Evolutionary conservation across 2,329 filamentous ascomycete species (phyloP), one percentile per base, ranked within the genome.

Genomic region (Dothistroma septosporum): DNA sequence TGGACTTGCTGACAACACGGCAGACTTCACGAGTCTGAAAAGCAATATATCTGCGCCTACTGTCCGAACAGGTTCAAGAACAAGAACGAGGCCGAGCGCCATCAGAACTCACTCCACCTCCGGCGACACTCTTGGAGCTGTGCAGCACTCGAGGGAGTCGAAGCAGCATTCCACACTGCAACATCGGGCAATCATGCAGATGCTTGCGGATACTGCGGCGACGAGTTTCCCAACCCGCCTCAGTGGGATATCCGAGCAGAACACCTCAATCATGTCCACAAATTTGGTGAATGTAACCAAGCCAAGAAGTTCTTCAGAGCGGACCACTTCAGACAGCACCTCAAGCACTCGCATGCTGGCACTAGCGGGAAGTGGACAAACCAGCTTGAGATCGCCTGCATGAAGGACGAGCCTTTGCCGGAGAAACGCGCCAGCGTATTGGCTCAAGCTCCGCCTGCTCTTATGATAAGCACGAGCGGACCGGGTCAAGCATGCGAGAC

Each of bases 321-420:
- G 35, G 94, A 99, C 75, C 94, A 99, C 75, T 99, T 99, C 81
- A 87, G 94, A 61, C 94, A 99, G 76, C 94, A 99, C 77, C 81
- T 99, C 61, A 99, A 97, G 80, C 94, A 99, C 75, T 97, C 92
- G 74, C 94, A 97, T 77, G 91, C 90, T 41, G 94, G 94, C 37
- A 93, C 91, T 0, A 97, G 92, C 76, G 94, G 94, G 33, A 97
- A 97, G 76, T 99, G 94, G 94, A 99, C 94, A 12, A 97, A 97
- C 76, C 92, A 96, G 83, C 82, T 99, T 35, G 94, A 99, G 75
- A 95, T 91, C 73, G 91, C 92, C 5, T 99, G 94, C 78, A 96
- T 97, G 91, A 87, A 92, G 75, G 92, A 96, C 73, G 92, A 96
- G 70, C 84, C 86, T 57, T 82, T 85, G 32, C 82, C 81, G 53